Base-by-base conservation (phyloP, 352 stramenopile genomes). In the Phytophthora colocasiae region DNA sequence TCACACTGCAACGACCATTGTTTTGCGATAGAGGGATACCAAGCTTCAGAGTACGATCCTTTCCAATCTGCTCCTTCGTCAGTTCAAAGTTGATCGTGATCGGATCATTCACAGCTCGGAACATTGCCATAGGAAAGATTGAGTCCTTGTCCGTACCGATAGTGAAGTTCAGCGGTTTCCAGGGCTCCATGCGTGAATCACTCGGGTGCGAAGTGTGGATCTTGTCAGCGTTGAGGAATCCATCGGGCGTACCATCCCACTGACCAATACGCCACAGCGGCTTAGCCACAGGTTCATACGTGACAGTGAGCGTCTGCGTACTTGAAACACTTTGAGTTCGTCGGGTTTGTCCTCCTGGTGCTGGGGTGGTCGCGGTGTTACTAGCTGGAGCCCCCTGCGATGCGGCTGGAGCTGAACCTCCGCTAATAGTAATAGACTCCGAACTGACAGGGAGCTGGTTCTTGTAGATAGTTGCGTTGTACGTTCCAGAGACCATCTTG, bases 391-490 rank as follows among this genome's bases (percentile, higher is more conserved):
- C 50, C 41, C 2, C 6, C 11, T 10, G 41, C 3, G 41, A 26
- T 22, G 34, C 1, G 5, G 34, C 17, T n/a, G 22, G 29, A 17
- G 47, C 6, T 17, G 61, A 54, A 0, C 63, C 64, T n/a, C 55
- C 45, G 0, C 26, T 27, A 19, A 83, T 63, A 4, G 57, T 74
- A 54, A 84, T 70, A 4, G 43, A 11, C 26, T 68, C 64, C 5
- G 69, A 82, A 11, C 67, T 73, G 15, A 85, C 79, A 4, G 68
- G 69, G 12, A 88, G 75, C 24, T 85, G 74, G 55, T 80, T 85
- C 64, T 81, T 85, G 67, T 80, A 85, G 17, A 88, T 79, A 3
- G 73, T 81, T 6, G 81, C 56, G 14, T 77, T 88, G 55, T 88
- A 88, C 24, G 66, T 77, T 8, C 79, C 79, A 9, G 60, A 46